Evolutionary conservation across 169 alveolate genomes (phyloP), one percentile per base, ranked within the genome.

Genomic region (Perkinsus marinus): DNA sequence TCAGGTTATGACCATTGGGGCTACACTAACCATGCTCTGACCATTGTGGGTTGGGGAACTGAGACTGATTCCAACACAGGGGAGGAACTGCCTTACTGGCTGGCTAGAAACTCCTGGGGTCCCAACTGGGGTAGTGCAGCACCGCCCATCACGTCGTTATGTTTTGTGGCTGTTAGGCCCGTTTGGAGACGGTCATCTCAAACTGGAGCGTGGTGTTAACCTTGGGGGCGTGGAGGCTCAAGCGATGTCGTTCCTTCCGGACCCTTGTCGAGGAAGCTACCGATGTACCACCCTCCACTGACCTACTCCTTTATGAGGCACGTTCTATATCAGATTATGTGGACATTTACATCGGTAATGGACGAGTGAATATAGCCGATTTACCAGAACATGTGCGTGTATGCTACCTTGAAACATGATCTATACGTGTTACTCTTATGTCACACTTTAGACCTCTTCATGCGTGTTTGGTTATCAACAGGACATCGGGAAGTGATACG

Each of bases 201-300:
- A 93, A 69, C 90, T 93, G 39, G 39, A 93, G 90, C 91, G 94
- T 89, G 94, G 94, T 26, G 91, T 91, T 39, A 93, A 93, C 39
- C 91, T 93, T n/a, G 94, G 94, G 39, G 94, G 94, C 9, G 92
- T 93, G 22, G 94, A 93, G 46, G 92, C 91, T 41, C 94, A 93
- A 68, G 94, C 94, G 89, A 91, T 93, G 68, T 93, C 92, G 34
- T 91, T 93, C 30, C 92, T 91, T 57, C 94, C 94, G 9, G 93
- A 91, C 69, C 90, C 92, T 39, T 91, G 93, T 5, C 46, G 93
- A 39, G 94, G 94, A 68, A 30, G 36, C 34, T 57, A 57, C 34
- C 26, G 79, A 57, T 16, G 79, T 57, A 57, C 79, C 79, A 57
- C 79, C 7, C 26, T 57, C 22, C 26, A 13, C 26, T 16, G 34